Percentiles rank a stretch among this genome's conserved stretches.
Conservation (phyloP, 805 yeast genomes). For the Peterozyma toletana region DNA sequence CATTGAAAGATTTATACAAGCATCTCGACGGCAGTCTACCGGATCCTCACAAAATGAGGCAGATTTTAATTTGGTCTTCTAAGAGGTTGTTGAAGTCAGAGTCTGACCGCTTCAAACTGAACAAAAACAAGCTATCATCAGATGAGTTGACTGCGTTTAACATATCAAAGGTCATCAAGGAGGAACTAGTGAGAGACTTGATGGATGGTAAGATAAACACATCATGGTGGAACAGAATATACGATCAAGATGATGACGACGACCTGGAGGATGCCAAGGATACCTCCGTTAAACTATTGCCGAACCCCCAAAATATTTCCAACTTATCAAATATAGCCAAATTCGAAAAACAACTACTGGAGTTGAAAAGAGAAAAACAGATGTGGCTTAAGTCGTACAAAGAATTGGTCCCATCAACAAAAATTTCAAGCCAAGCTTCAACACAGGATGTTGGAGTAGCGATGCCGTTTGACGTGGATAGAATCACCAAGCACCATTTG, state of each 20-base stretch:
- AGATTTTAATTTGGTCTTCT: slow-evolving; percentile 61
- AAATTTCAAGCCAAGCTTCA: not conserved
- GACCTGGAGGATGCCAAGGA: slow-evolving; percentile 20
- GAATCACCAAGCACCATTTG: slow-evolving; percentile 1
- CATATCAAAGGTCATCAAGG: slow-evolving; percentile 58
- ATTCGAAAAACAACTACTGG: slow-evolving; percentile 34
- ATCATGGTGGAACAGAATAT: slow-evolving; percentile 56
- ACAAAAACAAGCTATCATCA: slow-evolving; percentile 4
- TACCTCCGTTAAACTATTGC: slow-evolving; percentile 28
- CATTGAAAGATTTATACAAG: slow-evolving; percentile 48
- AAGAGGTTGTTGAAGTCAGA: slow-evolving; percentile 33
- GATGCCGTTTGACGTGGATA: slow-evolving; percentile 9
- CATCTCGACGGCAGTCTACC: slow-evolving; percentile 56
- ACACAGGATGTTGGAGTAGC: slow-evolving; percentile 4
- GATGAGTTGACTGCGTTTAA: slow-evolving; percentile 37
- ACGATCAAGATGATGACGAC: slow-evolving; percentile 16
- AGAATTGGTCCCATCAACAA: slow-evolving; percentile 4
- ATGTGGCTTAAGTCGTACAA: slow-evolving; percentile 28
- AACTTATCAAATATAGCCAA: slow-evolving; percentile 41
- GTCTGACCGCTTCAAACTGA: slow-evolving; percentile 16
- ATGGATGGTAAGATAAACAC: slow-evolving; percentile 52
- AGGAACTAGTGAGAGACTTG: slow-evolving; percentile 53
- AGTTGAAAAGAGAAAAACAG: slow-evolving; percentile 36
- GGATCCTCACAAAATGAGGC: slow-evolving; percentile 69
- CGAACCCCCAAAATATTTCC: slow-evolving; percentile 54